Percentiles rank a stretch among this genome's conserved stretches.
These are phyloP conservation scores for Pharnaceum exiguum DNA, from an alignment of 148 eudicot species.

Conservation along the genomic window DNA sequence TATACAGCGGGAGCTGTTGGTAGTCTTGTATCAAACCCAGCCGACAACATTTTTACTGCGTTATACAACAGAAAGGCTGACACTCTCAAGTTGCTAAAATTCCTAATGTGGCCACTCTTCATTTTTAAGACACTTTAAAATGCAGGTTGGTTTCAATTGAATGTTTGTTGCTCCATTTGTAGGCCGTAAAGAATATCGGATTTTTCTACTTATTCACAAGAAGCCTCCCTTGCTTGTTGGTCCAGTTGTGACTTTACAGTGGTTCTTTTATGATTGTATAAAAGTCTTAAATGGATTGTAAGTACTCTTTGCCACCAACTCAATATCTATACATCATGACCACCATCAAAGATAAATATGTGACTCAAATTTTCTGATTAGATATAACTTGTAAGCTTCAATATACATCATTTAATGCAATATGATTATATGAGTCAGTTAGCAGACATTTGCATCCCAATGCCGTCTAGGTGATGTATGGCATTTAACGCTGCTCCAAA, in stretches of 20 bases:
- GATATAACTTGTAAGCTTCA: too few species aligned
- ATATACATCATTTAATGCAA: too few species aligned
- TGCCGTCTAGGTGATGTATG: not conserved
- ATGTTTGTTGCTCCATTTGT: not conserved
- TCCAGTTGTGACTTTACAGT: constrained; percentile 29
- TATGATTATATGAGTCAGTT: too few species aligned
- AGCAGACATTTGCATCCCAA: not conserved
- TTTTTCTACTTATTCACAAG: constrained; percentile 26
- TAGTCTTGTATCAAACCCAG: constrained; percentile 62
- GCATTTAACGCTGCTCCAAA: not conserved
- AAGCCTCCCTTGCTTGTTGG: constrained; percentile 27
- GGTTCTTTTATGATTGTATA: constrained; percentile 31
- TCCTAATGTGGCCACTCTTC: constrained; percentile 2
- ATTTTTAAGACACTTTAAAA: not conserved
- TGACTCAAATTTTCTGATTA: too few species aligned
- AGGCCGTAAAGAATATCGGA: constrained; percentile 26
- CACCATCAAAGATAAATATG: too few species aligned
- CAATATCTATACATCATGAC: too few species aligned
- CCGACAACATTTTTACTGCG: constrained; percentile 60
- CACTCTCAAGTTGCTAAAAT: constrained; percentile 18
- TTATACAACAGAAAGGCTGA: constrained; percentile 49
- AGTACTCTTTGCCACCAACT: constrained; percentile 15
- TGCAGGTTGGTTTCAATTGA: not conserved
- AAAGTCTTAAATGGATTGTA: constrained; percentile 24
- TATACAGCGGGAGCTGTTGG: constrained; percentile 60